phyloP scores from a whole-genome alignment of 345 rosid species.

The Clausena lansium region DNA sequence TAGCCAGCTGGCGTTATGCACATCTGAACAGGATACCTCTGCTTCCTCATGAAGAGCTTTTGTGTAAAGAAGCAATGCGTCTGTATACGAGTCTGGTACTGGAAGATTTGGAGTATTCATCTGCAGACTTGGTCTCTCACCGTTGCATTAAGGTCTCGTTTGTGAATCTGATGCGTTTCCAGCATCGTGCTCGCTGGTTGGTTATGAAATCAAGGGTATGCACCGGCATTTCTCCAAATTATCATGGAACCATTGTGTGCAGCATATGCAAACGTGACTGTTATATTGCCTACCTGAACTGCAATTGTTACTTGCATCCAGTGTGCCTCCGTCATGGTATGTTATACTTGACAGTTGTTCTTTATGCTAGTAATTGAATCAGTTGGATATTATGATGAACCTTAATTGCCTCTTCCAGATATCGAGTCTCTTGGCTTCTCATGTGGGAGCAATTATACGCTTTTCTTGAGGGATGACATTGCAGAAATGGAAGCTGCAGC shows the following conservation, averaged over 20 bases:
- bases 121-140: conserved; percentile 55
- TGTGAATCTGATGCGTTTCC: conserved; percentile 77
- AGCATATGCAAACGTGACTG: conserved; percentile 92
- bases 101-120: conserved; percentile 57
- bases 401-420: conserved; percentile 41
- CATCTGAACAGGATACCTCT: conserved; percentile 84
- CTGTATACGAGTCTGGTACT: conserved; percentile 47
- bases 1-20: conserved; percentile 92
- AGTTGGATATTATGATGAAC: conserved; percentile 13
- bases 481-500: conserved; percentile 84
- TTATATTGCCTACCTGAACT: conserved; percentile 76
- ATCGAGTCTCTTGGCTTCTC: conserved; percentile 55
- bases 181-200: conserved; percentile 80
- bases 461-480: conserved; percentile 76
- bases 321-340: conserved; percentile 91
- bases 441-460: conserved; percentile 61
- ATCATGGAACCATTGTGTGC: conserved; percentile 70
- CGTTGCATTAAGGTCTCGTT: conserved; percentile 60
- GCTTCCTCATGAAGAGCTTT: conserved; percentile 96
- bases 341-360: conserved; percentile 14
- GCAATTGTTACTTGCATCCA: conserved; percentile 61
- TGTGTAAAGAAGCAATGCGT: conserved; percentile 95
- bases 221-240: conserved; percentile 46
- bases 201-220: conserved; percentile 65
- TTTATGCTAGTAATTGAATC: neutral